Percentiles rank a stretch among this genome's conserved stretches.
Evolutionary conservation across 2,329 filamentous ascomycete genomes (phyloP).

Genomic region (Trichoderma koningiopsis): DNA sequence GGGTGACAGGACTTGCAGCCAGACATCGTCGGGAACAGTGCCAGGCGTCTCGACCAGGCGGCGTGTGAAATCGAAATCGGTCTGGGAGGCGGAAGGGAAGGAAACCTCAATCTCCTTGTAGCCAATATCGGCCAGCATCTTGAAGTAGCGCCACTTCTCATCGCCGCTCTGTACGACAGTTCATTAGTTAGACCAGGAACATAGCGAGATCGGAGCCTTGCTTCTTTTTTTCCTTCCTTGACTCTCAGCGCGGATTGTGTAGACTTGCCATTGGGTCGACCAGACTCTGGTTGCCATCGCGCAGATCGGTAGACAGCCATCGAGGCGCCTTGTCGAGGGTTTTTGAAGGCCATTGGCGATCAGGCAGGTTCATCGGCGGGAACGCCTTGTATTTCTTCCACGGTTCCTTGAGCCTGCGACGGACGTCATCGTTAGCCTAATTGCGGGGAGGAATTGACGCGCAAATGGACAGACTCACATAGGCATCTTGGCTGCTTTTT

Average conservation of each 20-base stretch:
- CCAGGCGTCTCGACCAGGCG: slow-evolving; percentile 83
- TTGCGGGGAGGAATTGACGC: not conserved
- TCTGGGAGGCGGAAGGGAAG: slow-evolving; percentile 91
- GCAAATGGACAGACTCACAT: slow-evolving; percentile 7
- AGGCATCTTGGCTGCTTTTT: slow-evolving; percentile 15
- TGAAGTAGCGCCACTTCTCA: slow-evolving; percentile 93
- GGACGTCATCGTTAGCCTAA: not conserved
- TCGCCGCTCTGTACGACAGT: slow-evolving; percentile 70
- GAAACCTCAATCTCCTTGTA: slow-evolving; percentile 99
- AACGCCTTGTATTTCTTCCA: slow-evolving; percentile 77
- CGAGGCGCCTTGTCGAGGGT: slow-evolving; percentile 80
- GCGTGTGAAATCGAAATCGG: slow-evolving; percentile 93
- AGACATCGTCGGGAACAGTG: slow-evolving; percentile 83
- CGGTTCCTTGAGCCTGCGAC: slow-evolving; percentile 68
- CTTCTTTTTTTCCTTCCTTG: too few relatives aligned
- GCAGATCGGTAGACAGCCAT: slow-evolving; percentile 81
- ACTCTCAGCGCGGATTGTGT: not conserved
- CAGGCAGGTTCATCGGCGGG: slow-evolving; percentile 58
- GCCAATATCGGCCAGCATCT: slow-evolving; percentile 87
- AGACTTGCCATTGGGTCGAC: slow-evolving; percentile 82
- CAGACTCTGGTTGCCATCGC: slow-evolving; percentile 93
- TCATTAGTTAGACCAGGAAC: not conserved
- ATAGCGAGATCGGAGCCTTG: not conserved
- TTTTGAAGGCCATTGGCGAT: slow-evolving; percentile 83
- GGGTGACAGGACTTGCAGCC: slow-evolving; percentile 87